Evolutionary conservation across 1,139 yeast genomes (phyloP).

Genomic region (Saccharomyces hybrid): DNA sequence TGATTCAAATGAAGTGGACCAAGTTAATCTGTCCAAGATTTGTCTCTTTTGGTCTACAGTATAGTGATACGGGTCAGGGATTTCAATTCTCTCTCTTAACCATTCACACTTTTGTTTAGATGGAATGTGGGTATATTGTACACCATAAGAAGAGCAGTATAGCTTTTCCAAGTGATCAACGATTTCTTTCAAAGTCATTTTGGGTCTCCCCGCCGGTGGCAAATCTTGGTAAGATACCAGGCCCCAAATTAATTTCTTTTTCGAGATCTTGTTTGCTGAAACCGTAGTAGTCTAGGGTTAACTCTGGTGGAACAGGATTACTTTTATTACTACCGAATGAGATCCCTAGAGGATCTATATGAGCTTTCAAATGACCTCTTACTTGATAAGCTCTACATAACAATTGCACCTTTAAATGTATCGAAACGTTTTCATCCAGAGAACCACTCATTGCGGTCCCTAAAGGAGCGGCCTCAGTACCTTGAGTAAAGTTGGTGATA

Average conservation of each 20-base stretch:
- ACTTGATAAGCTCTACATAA: conserved; percentile 98
- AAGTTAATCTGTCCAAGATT: conserved; percentile 89
- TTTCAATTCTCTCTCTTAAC: conserved; percentile 94
- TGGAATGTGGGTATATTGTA: conserved; percentile 94
- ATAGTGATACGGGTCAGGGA: conserved; percentile 80
- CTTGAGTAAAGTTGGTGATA: conserved; percentile 51
- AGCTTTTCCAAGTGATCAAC: conserved; percentile 70
- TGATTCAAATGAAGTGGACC: conserved; percentile 91
- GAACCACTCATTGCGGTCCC: conserved; percentile 33
- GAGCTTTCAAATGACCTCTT: conserved; percentile 94
- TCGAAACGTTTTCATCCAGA: conserved; percentile 56
- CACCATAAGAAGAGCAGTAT: conserved; percentile 85
- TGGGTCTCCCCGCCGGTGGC: conserved; percentile 60
- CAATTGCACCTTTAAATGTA: conserved; percentile 91
- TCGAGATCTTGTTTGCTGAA: conserved; percentile 80
- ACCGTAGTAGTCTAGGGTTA: conserved; percentile 85
- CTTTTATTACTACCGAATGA: conserved; percentile 64
- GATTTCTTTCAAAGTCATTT: conserved; percentile 69
- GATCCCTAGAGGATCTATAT: conserved; percentile 87
- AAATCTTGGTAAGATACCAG: conserved; percentile 93
- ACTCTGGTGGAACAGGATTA: conserved; percentile 62
- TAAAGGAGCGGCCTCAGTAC: conserved; percentile 51
- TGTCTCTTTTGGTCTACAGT: conserved; percentile 88
- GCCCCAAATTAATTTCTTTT: conserved; percentile 83
- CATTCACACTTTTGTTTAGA: conserved; percentile 94